Evolutionary conservation across 2,329 filamentous ascomycete genomes (phyloP), one percentile per base, ranked within the genome.

Genomic region (Chalaropsis thielavioides): DNA sequence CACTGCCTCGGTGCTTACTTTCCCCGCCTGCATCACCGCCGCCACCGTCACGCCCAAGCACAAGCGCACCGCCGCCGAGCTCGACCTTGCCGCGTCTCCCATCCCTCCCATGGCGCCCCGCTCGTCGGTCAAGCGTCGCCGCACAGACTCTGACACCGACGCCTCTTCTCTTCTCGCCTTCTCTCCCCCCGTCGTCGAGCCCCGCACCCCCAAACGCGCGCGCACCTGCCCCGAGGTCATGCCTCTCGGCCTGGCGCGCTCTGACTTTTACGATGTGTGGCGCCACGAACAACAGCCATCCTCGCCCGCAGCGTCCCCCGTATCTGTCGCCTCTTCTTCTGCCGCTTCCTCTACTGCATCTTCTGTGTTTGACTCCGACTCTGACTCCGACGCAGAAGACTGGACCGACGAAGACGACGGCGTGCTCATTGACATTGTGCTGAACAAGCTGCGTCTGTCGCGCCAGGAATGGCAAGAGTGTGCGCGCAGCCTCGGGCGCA

Each of bases 381-480:
- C 54, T 67, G 62, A 65, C 59, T n/a, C 1, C 69, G 22, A 77
- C 44, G 72, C 78, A 67, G 75, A 77, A 66, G 74, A 75, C 46
- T 87, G 85, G 85, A 84, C 79, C 67, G 76, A 77, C 1, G 84
- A 87, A 68, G 83, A 87, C 68, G 84, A 87, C 72, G 78, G 83
- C 66, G 77, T 85, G 66, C 76, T 88, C 1, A 82, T 87, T n/a
- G 83, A 87, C 73, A 77, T 87, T 19, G 83, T 88, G 46, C 76
- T 87, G 5, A 83, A 85, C 71, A 87, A 87, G 75, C 77, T 87
- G 64, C 81, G 81, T 73, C 77, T 88, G 24, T 80, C 80, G 69
- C 85, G 83, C 73, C 77, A 79, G 62, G 83, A 87, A 66, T 87
- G 84, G 84, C 82, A 85, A 67, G 84, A 87, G 71, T 87, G 84